Evolutionary conservation across 2,329 filamentous ascomycete species (phyloP), one percentile per base, ranked within the genome.

Genomic region (Thermochaetoides dissita): DNA sequence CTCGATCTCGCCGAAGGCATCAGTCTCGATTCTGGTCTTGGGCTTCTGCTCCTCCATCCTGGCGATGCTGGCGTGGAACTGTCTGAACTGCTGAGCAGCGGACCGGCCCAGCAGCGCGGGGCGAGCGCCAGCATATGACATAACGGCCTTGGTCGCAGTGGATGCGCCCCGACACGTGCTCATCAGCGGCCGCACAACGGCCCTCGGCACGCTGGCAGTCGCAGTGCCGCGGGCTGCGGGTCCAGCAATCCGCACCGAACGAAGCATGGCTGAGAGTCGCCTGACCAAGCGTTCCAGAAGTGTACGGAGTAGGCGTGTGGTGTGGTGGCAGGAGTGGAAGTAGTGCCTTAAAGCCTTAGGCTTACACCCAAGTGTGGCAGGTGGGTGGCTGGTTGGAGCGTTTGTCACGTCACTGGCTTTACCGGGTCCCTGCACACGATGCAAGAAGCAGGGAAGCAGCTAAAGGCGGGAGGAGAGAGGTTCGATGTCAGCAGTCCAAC

Each of bases 1-100:
- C 71, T 94, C 79, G 63, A 98, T 77, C 70, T 94, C 87, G 67
- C 91, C 91, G 71, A 96, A 96, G 65, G 91, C 91, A 72, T 98
- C 91, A 66, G 78, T 91, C 69, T 98, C 91, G 57, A 81, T 85
- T 66, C 91, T 79, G 51, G 79, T 82, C 50, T 56, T 63, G 51
- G 67, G 32, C 9, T 9, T 34, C n/a, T 9, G n/a, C 9, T 34
- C 61, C 41, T 66, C 58, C 69, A 72, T 72, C 58, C 59, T 71
- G 51, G 53, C 44, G 34, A 66, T 55, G 41, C 67, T 67, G 49
- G 61, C 64, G 58, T 71, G 67, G 49, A 72, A 56, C 47, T 55
- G 56, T 54, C 55, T 44, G 17, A 24, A 24, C 17, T 24, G 17
- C 17, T 24, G 17, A 24, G 17, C 17, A 24, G 17, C 17, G 17